Conservation (phyloP, 345 rosid species). For the Iberis pinnata region DNA sequence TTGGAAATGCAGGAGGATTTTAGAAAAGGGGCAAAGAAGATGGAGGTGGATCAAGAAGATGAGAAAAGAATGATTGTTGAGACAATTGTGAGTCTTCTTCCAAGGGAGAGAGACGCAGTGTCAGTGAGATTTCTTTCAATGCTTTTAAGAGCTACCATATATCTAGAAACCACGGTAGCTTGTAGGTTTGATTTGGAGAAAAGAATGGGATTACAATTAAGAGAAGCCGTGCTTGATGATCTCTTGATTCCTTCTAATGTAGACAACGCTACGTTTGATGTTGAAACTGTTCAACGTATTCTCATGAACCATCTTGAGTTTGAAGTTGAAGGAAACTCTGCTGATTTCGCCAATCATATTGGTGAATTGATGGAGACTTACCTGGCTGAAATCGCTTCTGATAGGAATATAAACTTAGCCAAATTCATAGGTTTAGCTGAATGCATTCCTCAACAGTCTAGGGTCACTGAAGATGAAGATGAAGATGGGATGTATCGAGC, state of each 20-base stretch:
- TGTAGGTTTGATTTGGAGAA: conserved; percentile 89
- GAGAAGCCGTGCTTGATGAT: conserved; percentile 77
- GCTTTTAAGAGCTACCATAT: conserved; percentile 70
- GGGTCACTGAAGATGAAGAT: conserved; percentile 71
- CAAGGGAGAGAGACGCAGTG: conserved; percentile 56
- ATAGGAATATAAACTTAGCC: conserved; percentile 43
- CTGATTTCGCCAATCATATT: conserved; percentile 28
- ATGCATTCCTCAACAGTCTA: conserved; percentile 61
- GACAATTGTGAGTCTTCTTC: conserved; percentile 78
- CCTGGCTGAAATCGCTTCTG: conserved; percentile 74
- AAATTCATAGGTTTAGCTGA: conserved; percentile 59
- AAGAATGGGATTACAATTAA: conserved; percentile 69
- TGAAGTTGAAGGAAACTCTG: conserved; percentile 37
- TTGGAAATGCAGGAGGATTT: conserved; percentile 54
- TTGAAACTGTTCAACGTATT: conserved; percentile 72
- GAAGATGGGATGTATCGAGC: conserved; percentile 88
- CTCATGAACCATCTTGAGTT: conserved; percentile 60
- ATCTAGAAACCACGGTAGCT: conserved; percentile 83
- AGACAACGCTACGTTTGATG: conserved; percentile 55
- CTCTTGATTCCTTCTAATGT: conserved; percentile 62
- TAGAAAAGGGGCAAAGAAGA: conserved; percentile 58
- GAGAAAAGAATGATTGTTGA: conserved; percentile 73
- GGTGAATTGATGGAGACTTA: conserved; percentile 77
- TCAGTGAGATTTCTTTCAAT: conserved; percentile 73
- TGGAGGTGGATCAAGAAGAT: conserved; percentile 58